Conservation (phyloP, 2,329 filamentous ascomycete species). For the Fusarium sp. region DNA sequence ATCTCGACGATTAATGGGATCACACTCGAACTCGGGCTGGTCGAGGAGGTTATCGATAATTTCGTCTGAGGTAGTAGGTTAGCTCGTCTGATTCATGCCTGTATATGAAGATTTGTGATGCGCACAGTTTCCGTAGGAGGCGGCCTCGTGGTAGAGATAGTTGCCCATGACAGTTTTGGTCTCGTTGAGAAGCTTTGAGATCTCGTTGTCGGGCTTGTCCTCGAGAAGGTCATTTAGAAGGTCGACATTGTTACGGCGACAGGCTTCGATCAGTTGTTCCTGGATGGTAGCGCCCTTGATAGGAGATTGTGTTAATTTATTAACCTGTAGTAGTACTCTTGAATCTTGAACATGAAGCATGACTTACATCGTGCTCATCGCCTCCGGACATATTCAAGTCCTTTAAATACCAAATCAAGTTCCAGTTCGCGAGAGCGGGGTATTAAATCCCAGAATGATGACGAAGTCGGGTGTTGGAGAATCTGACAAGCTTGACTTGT, state of each 20-base stretch:
- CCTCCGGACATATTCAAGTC: conserved; percentile 45
- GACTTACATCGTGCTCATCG: conserved; percentile 55
- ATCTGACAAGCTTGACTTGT: not conserved
- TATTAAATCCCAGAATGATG: conserved; percentile 23
- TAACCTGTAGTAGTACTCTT: not conserved
- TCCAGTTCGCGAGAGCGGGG: conserved; percentile 32
- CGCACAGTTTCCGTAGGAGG: conserved; percentile 86
- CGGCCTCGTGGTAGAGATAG: conserved; percentile 90
- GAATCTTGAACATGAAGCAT: not conserved
- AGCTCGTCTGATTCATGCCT: conserved; percentile 23
- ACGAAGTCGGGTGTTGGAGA: conserved; percentile 4
- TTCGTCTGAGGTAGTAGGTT: conserved; percentile 68
- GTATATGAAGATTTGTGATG: conserved; percentile 38
- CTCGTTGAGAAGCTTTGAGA: conserved; percentile 84
- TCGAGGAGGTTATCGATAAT: conserved; percentile 86
- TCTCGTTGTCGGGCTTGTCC: conserved; percentile 71
- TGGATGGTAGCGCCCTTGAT: conserved; percentile 82
- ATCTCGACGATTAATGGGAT: conserved; percentile 78
- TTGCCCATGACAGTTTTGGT: conserved; percentile 89
- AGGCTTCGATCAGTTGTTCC: conserved; percentile 92
- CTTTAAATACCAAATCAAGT: conserved; percentile 10
- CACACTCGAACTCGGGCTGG: conserved; percentile 87
- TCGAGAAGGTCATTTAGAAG: conserved; percentile 82
- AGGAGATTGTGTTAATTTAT: not conserved
- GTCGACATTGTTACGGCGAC: conserved; percentile 90